Conservation (phyloP, 768 basidiomycete species). For the Gymnopilus junonius region DNA sequence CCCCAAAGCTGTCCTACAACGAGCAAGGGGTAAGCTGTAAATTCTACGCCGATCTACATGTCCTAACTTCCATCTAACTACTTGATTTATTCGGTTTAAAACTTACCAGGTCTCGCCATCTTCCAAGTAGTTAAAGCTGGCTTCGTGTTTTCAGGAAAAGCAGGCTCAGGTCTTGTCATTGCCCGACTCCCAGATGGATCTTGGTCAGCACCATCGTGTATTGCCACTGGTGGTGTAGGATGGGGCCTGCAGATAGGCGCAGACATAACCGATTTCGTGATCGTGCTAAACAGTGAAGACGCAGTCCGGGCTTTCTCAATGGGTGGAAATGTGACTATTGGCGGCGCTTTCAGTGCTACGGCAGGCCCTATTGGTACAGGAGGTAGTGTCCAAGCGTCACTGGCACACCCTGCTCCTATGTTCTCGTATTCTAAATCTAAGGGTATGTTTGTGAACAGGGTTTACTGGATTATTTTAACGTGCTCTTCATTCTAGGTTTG, state of each 20-base stretch:
- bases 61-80: not conserved
- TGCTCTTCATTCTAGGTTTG: slow-evolving; percentile 56
- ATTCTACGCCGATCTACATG: not conserved
- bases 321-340: slow-evolving; percentile 96
- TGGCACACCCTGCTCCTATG: slow-evolving; percentile 96
- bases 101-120: slow-evolving; percentile 79
- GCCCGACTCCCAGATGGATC: slow-evolving; percentile 93
- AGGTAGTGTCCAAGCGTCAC: slow-evolving; percentile 82
- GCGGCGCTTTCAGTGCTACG: slow-evolving; percentile 82
- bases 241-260: slow-evolving; percentile 97
- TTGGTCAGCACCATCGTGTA: slow-evolving; percentile 97
- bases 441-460: slow-evolving; percentile 52
- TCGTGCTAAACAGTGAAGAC: slow-evolving; percentile 96
- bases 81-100: too few relatives aligned
- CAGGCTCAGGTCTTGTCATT: slow-evolving; percentile 91
- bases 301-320: slow-evolving; percentile 94
- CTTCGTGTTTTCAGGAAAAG: slow-evolving; percentile 94
- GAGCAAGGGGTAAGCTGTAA: slow-evolving; percentile 70
- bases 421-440: slow-evolving; percentile 97
- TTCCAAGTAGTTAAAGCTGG: slow-evolving; percentile 95
- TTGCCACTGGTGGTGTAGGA: slow-evolving; percentile 93
- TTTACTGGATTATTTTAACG: slow-evolving; percentile 6
- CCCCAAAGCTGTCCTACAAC: slow-evolving; percentile 89
- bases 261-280: slow-evolving; percentile 93
- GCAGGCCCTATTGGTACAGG: slow-evolving; percentile 96